Percentiles rank a stretch among this genome's conserved stretches.
phyloP scores from a whole-genome alignment of 2,329 filamentous ascomycete genomes.

The Huntiella decipiens region DNA sequence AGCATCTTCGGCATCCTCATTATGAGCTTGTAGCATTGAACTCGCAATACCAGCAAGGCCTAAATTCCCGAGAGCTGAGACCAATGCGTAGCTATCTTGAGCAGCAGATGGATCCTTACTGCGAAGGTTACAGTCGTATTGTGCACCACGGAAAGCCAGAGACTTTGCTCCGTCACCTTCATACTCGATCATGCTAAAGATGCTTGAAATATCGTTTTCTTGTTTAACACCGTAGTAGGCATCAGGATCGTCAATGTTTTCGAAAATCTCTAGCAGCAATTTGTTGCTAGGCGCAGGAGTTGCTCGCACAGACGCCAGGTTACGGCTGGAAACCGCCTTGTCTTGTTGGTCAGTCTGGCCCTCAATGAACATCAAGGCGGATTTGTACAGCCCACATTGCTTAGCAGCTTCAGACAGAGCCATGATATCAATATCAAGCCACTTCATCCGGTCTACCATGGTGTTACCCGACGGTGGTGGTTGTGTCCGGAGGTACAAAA shows the following conservation, averaged over 20 bases:
- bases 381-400: slow-evolving; percentile 68
- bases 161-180: slow-evolving; percentile 76
- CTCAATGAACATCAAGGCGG: slow-evolving; percentile 68
- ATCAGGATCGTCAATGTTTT: slow-evolving; percentile 87
- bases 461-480: slow-evolving; percentile 55
- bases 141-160: slow-evolving; percentile 74
- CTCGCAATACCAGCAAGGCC: slow-evolving; percentile 76
- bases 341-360: slow-evolving; percentile 21
- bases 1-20: slow-evolving; percentile 31
- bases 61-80: slow-evolving; percentile 59
- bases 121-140: slow-evolving; percentile 71
- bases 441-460: slow-evolving; percentile 57
- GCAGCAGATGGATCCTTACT: slow-evolving; percentile 34
- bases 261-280: slow-evolving; percentile 65
- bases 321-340: slow-evolving; percentile 18
- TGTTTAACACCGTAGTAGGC: slow-evolving; percentile 85
- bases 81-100: slow-evolving; percentile 46
- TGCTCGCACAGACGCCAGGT: slow-evolving; percentile 39
- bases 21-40: slow-evolving; percentile 53
- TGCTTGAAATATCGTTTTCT: slow-evolving; percentile 53
- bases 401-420: slow-evolving; percentile 53
- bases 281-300: slow-evolving; percentile 19
- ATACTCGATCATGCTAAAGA: slow-evolving; percentile 70
- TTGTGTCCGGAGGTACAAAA: slow-evolving; percentile 80
- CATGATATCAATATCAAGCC: slow-evolving; percentile 69